phyloP scores from a whole-genome alignment of 176 grass and related monocot genomes.

The Chrysopogon serrulatus region DNA sequence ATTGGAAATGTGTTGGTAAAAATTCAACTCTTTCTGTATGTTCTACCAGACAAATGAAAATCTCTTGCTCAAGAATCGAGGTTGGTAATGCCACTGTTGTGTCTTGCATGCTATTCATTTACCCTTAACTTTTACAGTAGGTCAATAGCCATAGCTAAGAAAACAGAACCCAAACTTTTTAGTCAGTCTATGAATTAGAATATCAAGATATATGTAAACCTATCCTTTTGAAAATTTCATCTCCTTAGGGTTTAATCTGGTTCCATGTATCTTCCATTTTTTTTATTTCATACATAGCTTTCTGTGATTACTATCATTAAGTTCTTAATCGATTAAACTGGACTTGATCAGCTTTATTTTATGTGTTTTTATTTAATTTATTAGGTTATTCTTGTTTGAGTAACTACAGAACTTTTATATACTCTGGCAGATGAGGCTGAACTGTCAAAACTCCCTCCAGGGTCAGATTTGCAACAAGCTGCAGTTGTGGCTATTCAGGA shows the following conservation, averaged over 20 bases:
- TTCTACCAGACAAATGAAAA: background rate
- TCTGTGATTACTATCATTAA: background rate
- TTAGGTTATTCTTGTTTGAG: background rate
- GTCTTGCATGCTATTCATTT: constrained; percentile 1
- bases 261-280: constrained; percentile 15
- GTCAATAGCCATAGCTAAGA: background rate
- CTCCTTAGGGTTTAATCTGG: background rate
- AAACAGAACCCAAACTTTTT: background rate
- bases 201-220: background rate
- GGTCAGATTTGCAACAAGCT: constrained; percentile 85
- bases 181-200: background rate
- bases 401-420: constrained; percentile 9
- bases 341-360: background rate
- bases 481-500: constrained; percentile 70
- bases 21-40: constrained; percentile 15
- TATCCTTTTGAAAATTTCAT: background rate
- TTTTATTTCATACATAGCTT: background rate
- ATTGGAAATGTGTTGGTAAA: constrained; percentile 84
- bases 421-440: constrained; percentile 65
- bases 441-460: constrained; percentile 63
- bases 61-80: background rate
- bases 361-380: background rate
- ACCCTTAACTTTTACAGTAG: background rate
- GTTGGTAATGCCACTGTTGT: background rate
- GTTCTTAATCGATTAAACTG: constrained; percentile 2